Evolutionary conservation across 192 early-diverging fungal species (phyloP).

Genomic region (Coemansia reversa): DNA sequence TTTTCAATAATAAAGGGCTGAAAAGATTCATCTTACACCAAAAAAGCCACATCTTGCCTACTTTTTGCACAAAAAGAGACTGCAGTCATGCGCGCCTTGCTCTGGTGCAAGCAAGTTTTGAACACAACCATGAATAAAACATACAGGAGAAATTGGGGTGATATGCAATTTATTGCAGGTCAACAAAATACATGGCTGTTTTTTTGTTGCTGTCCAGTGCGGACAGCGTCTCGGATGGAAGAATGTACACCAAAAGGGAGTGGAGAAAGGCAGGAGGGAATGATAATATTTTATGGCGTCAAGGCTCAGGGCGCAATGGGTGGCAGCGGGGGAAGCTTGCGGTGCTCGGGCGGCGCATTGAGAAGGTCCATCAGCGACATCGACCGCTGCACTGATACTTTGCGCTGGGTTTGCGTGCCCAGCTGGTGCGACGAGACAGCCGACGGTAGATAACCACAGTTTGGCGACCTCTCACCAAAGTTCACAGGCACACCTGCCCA

Average conservation of each 20-base stretch:
- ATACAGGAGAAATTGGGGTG: background rate
- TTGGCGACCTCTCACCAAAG: background rate
- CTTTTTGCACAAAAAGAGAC: background rate
- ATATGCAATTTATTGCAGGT: background rate
- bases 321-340: conserved; percentile 49
- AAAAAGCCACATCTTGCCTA: background rate
- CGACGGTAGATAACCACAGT: background rate
- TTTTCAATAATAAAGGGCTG: background rate
- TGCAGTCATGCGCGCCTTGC: background rate
- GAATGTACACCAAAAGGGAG: background rate
- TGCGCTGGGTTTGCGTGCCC: background rate
- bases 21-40: background rate
- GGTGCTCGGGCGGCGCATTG: conserved; percentile 50
- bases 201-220: conserved; percentile 5
- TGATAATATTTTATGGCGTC: background rate
- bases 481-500: background rate
- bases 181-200: conserved; percentile 8
- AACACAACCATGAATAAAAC: background rate
- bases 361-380: conserved; percentile 54
- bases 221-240: conserved; percentile 2
- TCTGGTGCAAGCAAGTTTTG: background rate
- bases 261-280: background rate
- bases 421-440: conserved; percentile 3
- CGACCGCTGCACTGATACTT: conserved; percentile 25
- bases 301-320: conserved; percentile 16